A percentile compares a stretch with the other conserved stretches of the same genome.
Conservation (phyloP, 108 stramenopile genomes). For the Cyclotella atomus region DNA sequence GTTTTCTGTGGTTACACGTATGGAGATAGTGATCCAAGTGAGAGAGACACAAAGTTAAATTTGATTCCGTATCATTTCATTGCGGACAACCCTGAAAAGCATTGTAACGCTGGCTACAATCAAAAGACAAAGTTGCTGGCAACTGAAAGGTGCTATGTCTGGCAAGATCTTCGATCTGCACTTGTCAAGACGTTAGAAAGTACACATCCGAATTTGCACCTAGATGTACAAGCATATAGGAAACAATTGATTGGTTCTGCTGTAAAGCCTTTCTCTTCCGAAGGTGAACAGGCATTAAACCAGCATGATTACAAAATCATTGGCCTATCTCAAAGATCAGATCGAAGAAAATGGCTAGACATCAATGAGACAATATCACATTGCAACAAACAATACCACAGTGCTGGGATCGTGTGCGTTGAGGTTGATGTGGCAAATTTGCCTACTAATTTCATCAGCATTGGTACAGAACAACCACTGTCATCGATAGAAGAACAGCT, state of each 20-base stretch:
- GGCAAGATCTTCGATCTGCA: slow-evolving; percentile 13
- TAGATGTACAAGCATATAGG: slow-evolving; percentile 7
- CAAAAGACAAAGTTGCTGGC: background rate
- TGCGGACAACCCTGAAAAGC: background rate
- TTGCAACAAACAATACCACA: slow-evolving; percentile 10
- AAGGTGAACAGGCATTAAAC: background rate
- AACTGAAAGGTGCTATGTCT: background rate
- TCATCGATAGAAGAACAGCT: slow-evolving; percentile 25
- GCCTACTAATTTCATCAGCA: slow-evolving; percentile 10
- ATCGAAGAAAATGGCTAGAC: slow-evolving; percentile 17
- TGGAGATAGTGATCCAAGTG: background rate
- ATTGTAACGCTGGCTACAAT: slow-evolving; percentile 5
- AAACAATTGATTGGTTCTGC: background rate
- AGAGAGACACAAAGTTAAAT: background rate
- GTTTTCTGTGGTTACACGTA: slow-evolving; percentile 22
- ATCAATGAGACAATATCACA: slow-evolving; percentile 9
- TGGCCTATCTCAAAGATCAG: slow-evolving; percentile 21
- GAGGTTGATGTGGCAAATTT: slow-evolving; percentile 37
- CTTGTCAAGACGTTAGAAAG: slow-evolving; percentile 6
- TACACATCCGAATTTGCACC: background rate
- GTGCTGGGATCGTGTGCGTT: slow-evolving; percentile 27
- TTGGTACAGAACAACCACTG: slow-evolving; percentile 5
- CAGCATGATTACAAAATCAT: slow-evolving; percentile 19
- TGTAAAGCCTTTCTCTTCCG: background rate
- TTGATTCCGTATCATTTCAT: background rate